These are phyloP conservation scores for Naematelia encephala DNA, from an alignment of 768 basidiomycete species.

Conservation along the genomic window DNA sequence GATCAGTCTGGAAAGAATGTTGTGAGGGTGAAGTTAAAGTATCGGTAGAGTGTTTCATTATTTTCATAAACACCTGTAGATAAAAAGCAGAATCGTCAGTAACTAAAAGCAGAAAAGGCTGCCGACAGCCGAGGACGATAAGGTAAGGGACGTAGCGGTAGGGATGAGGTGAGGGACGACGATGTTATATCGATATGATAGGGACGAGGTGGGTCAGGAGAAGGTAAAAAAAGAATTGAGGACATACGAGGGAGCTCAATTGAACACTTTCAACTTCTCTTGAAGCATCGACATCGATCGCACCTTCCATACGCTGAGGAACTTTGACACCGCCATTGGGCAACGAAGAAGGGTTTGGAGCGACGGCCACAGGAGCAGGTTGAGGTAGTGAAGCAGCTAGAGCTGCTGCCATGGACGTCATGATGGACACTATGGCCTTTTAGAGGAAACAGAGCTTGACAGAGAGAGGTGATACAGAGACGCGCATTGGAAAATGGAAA, in stretches of 20 bases:
- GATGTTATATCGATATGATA: too few relatives aligned
- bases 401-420: slow-evolving; percentile 85
- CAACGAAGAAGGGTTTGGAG: slow-evolving; percentile 63
- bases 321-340: slow-evolving; percentile 64
- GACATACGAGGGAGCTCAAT: slow-evolving; percentile 77
- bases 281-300: slow-evolving; percentile 88
- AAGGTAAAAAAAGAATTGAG: not conserved
- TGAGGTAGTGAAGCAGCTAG: slow-evolving; percentile 66
- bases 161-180: not conserved
- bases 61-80: slow-evolving; percentile 62
- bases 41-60: slow-evolving; percentile 86
- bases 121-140: slow-evolving; percentile 5
- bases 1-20: slow-evolving; percentile 28
- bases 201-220: too few relatives aligned
- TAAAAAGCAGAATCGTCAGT: slow-evolving; percentile 11
- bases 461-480: not conserved
- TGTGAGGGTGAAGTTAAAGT: slow-evolving; percentile 55
- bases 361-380: slow-evolving; percentile 47
- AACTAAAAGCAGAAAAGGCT: slow-evolving; percentile 1
- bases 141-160: not conserved
- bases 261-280: slow-evolving; percentile 76
- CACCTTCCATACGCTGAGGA: slow-evolving; percentile 86
- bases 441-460: not conserved
- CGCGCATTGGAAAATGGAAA: not conserved
- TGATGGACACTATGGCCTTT: too few relatives aligned